A percentile compares a stretch with the other conserved stretches of the same genome.
Evolutionary conservation across 352 stramenopile species (phyloP).

Genomic region (Phytophthora sp.): DNA sequence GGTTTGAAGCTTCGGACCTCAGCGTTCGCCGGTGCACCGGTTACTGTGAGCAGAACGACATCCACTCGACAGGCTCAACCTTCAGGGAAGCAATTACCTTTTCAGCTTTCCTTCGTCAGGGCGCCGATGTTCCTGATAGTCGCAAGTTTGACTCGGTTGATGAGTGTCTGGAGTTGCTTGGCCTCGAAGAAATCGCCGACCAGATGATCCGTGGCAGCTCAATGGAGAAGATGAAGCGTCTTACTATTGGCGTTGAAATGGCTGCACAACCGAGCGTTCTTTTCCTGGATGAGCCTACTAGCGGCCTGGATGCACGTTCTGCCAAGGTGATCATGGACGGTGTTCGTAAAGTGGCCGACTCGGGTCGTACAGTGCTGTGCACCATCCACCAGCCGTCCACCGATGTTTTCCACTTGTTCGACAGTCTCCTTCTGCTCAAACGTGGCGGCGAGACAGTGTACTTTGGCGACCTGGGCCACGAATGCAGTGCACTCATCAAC

Average conservation of each 20-base stretch:
- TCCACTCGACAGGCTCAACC: constrained; percentile 89
- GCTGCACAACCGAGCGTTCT: constrained; percentile 87
- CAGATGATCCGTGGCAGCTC: constrained; percentile 64
- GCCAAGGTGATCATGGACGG: constrained; percentile 90
- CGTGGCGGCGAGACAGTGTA: constrained; percentile 67
- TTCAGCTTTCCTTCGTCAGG: constrained; percentile 87
- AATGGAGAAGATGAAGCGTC: constrained; percentile 68
- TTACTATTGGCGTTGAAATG: constrained; percentile 92
- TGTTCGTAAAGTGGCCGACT: constrained; percentile 85
- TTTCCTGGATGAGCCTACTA: constrained; percentile 93
- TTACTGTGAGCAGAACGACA: constrained; percentile 91
- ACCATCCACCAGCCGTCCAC: constrained; percentile 94
- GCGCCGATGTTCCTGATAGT: constrained; percentile 38
- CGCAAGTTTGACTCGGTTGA: constrained; percentile 63
- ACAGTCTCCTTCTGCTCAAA: constrained; percentile 88
- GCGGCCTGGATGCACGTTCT: constrained; percentile 85
- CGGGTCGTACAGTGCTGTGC: constrained; percentile 84
- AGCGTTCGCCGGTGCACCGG: constrained; percentile 64
- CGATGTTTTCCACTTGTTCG: constrained; percentile 91
- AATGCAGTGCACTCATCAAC: constrained; percentile 45
- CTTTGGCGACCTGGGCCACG: constrained; percentile 50
- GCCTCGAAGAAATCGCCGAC: constrained; percentile 63
- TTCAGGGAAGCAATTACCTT: constrained; percentile 94
- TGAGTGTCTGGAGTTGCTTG: constrained; percentile 62
- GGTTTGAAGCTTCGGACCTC: constrained; percentile 53